Conservation (phyloP, 345 rosid genomes). For the Bruguiera parviflora region DNA sequence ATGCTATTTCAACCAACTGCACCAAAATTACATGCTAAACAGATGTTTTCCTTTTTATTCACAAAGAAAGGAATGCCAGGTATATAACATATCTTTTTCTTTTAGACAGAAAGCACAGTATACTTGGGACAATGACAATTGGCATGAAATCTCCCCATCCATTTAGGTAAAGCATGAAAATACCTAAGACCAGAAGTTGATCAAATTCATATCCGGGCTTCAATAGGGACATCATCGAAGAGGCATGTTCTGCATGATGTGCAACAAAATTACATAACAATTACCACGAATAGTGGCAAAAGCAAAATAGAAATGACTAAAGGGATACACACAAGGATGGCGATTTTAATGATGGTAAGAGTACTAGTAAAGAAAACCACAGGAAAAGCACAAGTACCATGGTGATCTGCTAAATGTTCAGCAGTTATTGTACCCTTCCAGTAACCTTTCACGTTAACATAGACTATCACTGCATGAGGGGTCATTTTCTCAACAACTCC, state of each 20-base stretch:
- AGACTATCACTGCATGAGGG: conserved; percentile 51
- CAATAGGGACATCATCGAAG: conserved; percentile 55
- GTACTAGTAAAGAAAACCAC: not conserved
- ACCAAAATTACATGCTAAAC: not conserved
- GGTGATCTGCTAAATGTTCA: conserved; percentile 92
- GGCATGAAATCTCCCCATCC: not conserved
- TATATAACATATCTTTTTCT: not conserved
- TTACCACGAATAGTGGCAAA: conserved; percentile 12
- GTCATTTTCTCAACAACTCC: conserved; percentile 75
- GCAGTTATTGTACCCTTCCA: conserved; percentile 66
- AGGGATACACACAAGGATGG: not conserved
- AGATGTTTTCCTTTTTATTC: not conserved
- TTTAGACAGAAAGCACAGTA: no score
- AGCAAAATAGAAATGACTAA: conserved; percentile 7
- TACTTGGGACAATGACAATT: no score
- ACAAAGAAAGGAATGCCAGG: not conserved
- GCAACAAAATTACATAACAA: not conserved
- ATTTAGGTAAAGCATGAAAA: conserved; percentile 7
- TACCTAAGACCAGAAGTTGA: conserved; percentile 83
- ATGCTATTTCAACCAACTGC: not conserved
- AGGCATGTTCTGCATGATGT: conserved; percentile 53
- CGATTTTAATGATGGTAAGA: not conserved
- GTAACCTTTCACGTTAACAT: conserved; percentile 51
- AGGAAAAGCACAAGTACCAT: conserved; percentile 48
- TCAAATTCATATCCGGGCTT: conserved; percentile 85